phyloP scores from a whole-genome alignment of 352 stramenopile genomes.

The Phytophthora cryptogea region DNA sequence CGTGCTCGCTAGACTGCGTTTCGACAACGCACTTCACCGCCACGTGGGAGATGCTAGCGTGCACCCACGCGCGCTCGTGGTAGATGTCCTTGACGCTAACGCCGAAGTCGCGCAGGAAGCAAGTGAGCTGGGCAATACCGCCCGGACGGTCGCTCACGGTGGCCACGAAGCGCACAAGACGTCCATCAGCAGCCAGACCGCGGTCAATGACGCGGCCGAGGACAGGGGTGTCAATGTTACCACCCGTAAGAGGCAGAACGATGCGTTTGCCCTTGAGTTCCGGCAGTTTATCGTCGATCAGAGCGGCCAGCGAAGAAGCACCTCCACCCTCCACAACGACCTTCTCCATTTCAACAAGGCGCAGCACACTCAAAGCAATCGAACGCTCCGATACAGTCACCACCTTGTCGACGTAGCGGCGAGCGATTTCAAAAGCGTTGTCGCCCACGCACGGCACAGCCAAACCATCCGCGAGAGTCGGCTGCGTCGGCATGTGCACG shows the following conservation, averaged over 20 bases:
- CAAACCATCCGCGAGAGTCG: conserved; percentile 95
- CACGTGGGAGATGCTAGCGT: conserved; percentile 95
- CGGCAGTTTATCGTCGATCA: conserved; percentile 94
- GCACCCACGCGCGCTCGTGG: conserved; percentile 96
- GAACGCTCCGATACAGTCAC: conserved; percentile 94
- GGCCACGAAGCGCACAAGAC: conserved; percentile 96
- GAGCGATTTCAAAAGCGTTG: conserved; percentile 95
- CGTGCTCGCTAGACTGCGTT: conserved; percentile 94
- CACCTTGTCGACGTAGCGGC: conserved; percentile 93
- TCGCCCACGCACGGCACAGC: conserved; percentile 94
- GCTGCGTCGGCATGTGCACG: conserved; percentile 86
- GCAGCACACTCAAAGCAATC: conserved; percentile 96
- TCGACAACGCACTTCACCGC: conserved; percentile 97
- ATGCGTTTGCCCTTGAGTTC: conserved; percentile 94
- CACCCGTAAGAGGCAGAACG: conserved; percentile 95
- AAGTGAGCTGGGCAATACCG: conserved; percentile 93
- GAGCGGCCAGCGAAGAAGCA: conserved; percentile 92
- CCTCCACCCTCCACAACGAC: conserved; percentile 97
- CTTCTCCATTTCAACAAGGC: conserved; percentile 98
- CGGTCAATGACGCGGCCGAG: conserved; percentile 96
- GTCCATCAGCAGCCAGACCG: conserved; percentile 95
- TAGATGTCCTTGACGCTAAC: conserved; percentile 98
- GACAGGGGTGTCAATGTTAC: conserved; percentile 98
- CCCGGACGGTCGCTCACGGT: conserved; percentile 96
- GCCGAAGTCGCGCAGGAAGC: conserved; percentile 86